Base-by-base conservation (phyloP, 2,329 filamentous ascomycete genomes). In the Colletotrichum sp. region DNA sequence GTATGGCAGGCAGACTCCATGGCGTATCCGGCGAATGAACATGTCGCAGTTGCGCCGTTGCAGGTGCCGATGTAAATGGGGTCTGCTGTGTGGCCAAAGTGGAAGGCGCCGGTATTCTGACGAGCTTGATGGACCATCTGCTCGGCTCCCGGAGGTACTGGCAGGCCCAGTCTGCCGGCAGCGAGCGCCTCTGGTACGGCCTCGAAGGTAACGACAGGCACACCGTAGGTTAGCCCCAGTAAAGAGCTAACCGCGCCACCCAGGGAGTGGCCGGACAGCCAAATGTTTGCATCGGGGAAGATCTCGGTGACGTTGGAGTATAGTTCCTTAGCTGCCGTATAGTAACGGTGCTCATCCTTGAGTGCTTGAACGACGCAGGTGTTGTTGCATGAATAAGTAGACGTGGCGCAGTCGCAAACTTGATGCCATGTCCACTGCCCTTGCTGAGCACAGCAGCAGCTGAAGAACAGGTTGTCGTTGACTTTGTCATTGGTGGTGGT, bases 381-480 rank as follows among this genome's bases (percentile, higher is more conserved):
- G 79, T 95, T 93, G 87, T 99, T 98, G 88, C 96, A 98, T 16
- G 94, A 93, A 82, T 96, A 99, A 1, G 96, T 95, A 13, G 92
- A 92, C 3, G 94, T 95, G 77, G 96, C 95, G 83, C 97, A 99
- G 83, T 98, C 94, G 85, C 97, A 99, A 72, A 98, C 96, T 83
- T 98, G 94, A 77, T 95, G 93, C 94, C 96, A 98, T 18, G 96
- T 92, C 86, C 93, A 96, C 78, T 96, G 95, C 1, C 96, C 96
- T 80, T 98, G 96, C 85, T 98, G 96, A 6, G 93, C 97, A 85
- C 97, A 99, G 85, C 97, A 99, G 86, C 97, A 99, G 82, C 96
- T 98, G 87, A 98, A 98, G 85, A 98, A 98, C 12, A 99, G 89
- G 83, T 99, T 99, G 85, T 99, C 97, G 83, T 99, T 99, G 81